A percentile compares a stretch with the other conserved stretches of the same genome.
Conservation (phyloP, 1,139 yeast genomes). For the Suhomyces choctaworum region DNA sequence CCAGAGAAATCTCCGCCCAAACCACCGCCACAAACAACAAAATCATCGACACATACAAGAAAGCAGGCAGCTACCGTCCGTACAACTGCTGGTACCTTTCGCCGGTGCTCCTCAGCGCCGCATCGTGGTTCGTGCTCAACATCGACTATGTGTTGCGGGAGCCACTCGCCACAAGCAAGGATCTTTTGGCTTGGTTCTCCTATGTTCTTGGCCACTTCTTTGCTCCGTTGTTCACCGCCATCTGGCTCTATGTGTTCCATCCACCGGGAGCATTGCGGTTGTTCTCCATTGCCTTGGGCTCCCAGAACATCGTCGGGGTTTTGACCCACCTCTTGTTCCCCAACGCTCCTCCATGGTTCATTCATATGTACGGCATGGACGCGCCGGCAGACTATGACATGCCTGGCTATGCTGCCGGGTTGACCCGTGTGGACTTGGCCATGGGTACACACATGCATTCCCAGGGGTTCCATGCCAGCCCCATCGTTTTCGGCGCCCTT, state of each 20-base stretch:
- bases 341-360: slow-evolving; percentile 74
- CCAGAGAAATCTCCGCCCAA: slow-evolving; percentile 9
- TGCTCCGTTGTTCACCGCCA: slow-evolving; percentile 61
- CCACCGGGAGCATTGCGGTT: slow-evolving; percentile 58
- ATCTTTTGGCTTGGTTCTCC: slow-evolving; percentile 58
- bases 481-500: slow-evolving; percentile 70
- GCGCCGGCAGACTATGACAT: slow-evolving; percentile 55
- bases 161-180: slow-evolving; percentile 38
- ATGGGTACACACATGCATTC: slow-evolving; percentile 63
- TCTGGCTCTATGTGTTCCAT: slow-evolving; percentile 66
- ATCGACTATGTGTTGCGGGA: slow-evolving; percentile 37
- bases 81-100: slow-evolving; percentile 24
- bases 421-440: slow-evolving; percentile 61
- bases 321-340: slow-evolving; percentile 61
- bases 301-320: slow-evolving; percentile 61
- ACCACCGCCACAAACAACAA: slow-evolving; percentile 10
- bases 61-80: slow-evolving; percentile 15
- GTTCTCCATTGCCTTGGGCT: slow-evolving; percentile 55
- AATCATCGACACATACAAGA: slow-evolving; percentile 8
- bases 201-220: slow-evolving; percentile 62
- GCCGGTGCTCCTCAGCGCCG: slow-evolving; percentile 31
- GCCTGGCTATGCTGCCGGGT: slow-evolving; percentile 71
- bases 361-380: slow-evolving; percentile 57
- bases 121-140: slow-evolving; percentile 45
- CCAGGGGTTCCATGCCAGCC: slow-evolving; percentile 63